A percentile compares a stretch with the other conserved stretches of the same genome.
Conservation (phyloP, 441 rosid genomes). For the Gossypium lobatum region DNA sequence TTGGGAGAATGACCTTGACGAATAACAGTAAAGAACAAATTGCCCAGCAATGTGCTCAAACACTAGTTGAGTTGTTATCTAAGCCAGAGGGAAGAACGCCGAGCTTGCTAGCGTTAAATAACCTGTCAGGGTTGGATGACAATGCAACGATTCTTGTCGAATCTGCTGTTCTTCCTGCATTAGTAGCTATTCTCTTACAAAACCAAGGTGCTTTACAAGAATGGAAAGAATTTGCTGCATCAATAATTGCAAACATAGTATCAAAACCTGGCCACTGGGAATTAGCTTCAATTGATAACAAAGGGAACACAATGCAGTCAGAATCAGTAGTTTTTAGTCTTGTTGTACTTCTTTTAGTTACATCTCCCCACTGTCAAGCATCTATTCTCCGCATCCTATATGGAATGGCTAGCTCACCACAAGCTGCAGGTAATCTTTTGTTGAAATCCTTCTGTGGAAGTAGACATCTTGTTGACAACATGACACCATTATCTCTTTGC, state of each 20-base stretch:
- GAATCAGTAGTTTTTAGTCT: conserved; percentile 22
- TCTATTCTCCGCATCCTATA: conserved; percentile 26
- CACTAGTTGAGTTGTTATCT: conserved; percentile 27
- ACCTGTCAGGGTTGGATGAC: conserved; percentile 34
- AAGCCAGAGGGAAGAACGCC: conserved; percentile 25
- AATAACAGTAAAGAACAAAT: conserved; percentile 34
- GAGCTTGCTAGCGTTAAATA: conserved; percentile 34
- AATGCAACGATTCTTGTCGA: conserved; percentile 34
- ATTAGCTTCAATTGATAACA: conserved; percentile 30
- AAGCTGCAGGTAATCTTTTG: conserved; percentile 31
- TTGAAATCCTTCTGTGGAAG: too few relatives aligned
- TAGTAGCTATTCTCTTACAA: conserved; percentile 28
- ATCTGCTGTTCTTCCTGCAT: conserved; percentile 32
- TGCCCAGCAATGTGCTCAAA: conserved; percentile 28
- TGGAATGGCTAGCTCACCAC: conserved; percentile 37
- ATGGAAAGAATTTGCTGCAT: conserved; percentile 31
- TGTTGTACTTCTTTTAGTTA: conserved; percentile 24
- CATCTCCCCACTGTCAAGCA: conserved; percentile 27
- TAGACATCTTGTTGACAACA: background rate
- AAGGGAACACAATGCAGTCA: conserved; percentile 36
- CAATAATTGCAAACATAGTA: conserved; percentile 34
- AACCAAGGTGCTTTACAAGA: conserved; percentile 22
- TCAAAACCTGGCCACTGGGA: conserved; percentile 45
- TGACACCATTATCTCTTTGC: background rate
- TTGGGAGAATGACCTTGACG: conserved; percentile 37